Evolutionary conservation across 352 stramenopile species (phyloP), one percentile per base, ranked within the genome.

Genomic region (Pythium brassicae): DNA sequence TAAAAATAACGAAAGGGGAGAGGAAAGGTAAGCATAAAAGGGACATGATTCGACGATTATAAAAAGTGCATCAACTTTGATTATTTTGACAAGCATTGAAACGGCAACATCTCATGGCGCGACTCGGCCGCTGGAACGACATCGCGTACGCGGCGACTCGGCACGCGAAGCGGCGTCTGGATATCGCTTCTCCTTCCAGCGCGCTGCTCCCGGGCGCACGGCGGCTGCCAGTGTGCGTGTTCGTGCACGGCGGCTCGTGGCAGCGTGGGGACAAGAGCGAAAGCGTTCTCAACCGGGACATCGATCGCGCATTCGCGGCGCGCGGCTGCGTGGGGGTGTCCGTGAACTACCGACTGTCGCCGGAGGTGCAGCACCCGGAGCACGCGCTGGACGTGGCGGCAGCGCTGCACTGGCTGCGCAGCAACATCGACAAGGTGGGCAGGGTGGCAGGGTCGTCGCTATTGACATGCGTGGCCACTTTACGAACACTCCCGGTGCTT

Each of bases 171-270:
- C 77, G 91, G 9, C 59, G 40, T 4, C n/a, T 47, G 70, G 79
- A 94, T 53, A 83, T 94, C 35, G 68, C 82, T 3, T 74, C 87
- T 3, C 82, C 84, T 25, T 68, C 51, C 3, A 53, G 52, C 25
- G 59, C 61, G 14, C 59, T 59, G 63, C 63, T n/a, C 19, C n/a
- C 39, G 19, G 15, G 19, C 19, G n/a, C 17, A 23, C 46, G 59
- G 12, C 78, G 74, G 42, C 63, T 86, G 7, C 77, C 80, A 3
- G 85, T 83, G 0, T 90, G 79, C 50, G 71, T 95, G 47, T 95
- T 93, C 53, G 70, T 95, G 4, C 85, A 95, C 50, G 85, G 85
- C 26, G 85, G 85, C 22, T 87, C 85, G 14, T 95, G 85, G 85
- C 83, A 93, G 59, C 79, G 83, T 6, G 85, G 85, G 12, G 83